phyloP scores from a whole-genome alignment of 202 grass and related monocot genomes.

The Miscanthus sacchariflorus region DNA sequence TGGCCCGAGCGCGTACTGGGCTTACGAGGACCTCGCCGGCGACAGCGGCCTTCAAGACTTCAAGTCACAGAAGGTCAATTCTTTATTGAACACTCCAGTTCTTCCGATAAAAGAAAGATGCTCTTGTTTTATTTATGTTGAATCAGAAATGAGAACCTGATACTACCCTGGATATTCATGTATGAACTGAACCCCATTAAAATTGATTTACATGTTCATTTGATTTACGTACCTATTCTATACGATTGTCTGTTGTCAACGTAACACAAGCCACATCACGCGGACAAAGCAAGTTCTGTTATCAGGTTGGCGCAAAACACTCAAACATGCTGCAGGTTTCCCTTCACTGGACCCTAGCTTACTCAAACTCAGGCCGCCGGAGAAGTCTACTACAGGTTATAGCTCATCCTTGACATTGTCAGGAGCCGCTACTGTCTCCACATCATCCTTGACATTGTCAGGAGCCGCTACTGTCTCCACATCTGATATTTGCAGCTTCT shows the following conservation, averaged over 20 bases:
- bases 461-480: not conserved
- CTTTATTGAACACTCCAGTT: not conserved
- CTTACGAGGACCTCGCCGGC: not conserved
- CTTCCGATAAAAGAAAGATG: not conserved
- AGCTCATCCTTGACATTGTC: constrained; percentile 60
- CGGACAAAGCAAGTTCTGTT: constrained; percentile 3
- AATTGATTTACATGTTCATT: constrained; percentile 2
- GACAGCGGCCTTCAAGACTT: not conserved
- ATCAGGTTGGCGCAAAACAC: not conserved
- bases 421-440: not conserved
- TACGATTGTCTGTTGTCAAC: not conserved
- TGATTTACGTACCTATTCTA: constrained; percentile 10
- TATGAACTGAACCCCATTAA: not conserved
- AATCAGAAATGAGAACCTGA: not conserved
- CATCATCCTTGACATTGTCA: constrained; percentile 48
- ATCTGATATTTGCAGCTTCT: constrained; percentile 51
- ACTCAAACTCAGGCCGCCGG: not conserved
- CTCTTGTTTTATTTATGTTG: not conserved
- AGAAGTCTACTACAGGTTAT: constrained; percentile 44
- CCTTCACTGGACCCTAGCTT: not conserved
- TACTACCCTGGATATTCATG: not conserved
- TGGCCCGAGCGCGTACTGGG: no score
- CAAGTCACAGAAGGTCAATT: not conserved
- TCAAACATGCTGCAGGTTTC: not conserved
- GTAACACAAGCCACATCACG: not conserved